A percentile compares a stretch with the other conserved stretches of the same genome.
phyloP scores from a whole-genome alignment of 306 rosid genomes.

The Astragalus glycyphyllos region DNA sequence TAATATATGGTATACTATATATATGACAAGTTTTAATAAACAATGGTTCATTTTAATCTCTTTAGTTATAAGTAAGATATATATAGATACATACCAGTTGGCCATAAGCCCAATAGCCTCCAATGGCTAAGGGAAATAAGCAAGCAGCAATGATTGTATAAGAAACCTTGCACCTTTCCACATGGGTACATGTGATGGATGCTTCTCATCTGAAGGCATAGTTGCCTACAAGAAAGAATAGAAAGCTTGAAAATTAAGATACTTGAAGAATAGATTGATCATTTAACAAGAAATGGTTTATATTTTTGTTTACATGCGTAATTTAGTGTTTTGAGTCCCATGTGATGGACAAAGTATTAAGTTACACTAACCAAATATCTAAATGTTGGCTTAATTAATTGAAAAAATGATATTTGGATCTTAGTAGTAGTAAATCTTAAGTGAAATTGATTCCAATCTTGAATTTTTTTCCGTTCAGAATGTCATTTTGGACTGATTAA shows the following conservation, averaged over 20 bases:
- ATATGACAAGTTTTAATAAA: background rate
- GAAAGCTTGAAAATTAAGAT: background rate
- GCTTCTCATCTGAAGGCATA: slow-evolving; percentile 66
- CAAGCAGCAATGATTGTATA: slow-evolving; percentile 54
- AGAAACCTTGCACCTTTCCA: slow-evolving; percentile 61
- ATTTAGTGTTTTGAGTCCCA: background rate
- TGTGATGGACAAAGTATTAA: background rate
- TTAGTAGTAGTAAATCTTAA: background rate
- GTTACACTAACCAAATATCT: slow-evolving; percentile 12
- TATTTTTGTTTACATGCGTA: background rate
- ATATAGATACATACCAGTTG: slow-evolving; percentile 43
- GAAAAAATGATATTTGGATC: background rate
- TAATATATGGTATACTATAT: no score
- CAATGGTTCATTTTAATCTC: no score
- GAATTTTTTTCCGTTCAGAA: background rate
- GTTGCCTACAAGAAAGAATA: slow-evolving; percentile 49
- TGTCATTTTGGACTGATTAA: slow-evolving; percentile 31
- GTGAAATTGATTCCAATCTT: background rate
- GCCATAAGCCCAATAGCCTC: slow-evolving; percentile 67
- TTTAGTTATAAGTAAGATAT: background rate
- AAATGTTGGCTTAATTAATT: background rate
- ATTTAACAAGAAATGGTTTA: background rate
- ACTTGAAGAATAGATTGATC: slow-evolving; percentile 7
- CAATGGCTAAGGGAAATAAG: slow-evolving; percentile 59
- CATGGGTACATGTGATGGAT: slow-evolving; percentile 64